Evolutionary conservation across 257 asterid genomes (phyloP).

Genomic region (Leptodermis oblonga): DNA sequence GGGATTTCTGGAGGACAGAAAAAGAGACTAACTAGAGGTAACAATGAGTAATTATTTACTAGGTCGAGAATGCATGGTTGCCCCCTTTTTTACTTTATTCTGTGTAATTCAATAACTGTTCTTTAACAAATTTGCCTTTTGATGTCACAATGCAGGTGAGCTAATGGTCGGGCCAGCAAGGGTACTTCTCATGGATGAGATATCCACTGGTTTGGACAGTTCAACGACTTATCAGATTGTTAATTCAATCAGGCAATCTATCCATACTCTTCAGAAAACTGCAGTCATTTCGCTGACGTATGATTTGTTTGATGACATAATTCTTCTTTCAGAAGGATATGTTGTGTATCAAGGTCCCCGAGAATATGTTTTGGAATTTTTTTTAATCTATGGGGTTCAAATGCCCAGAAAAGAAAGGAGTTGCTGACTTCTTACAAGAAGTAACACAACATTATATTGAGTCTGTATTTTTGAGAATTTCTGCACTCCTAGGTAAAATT

Average conservation of each 20-base stretch:
- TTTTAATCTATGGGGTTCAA: conserved; percentile 4
- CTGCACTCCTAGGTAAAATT: conserved; percentile 40
- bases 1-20: conserved; percentile 93
- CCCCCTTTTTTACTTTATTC: not conserved
- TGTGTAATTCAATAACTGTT: too few species aligned
- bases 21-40: conserved; percentile 86
- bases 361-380: not conserved
- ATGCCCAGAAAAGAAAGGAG: conserved; percentile 9
- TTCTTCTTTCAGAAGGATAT: not conserved
- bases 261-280: conserved; percentile 5
- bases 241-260: conserved; percentile 7
- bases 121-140: not conserved
- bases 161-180: conserved; percentile 5
- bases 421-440: conserved; percentile 8
- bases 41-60: not conserved
- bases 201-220: conserved; percentile 11
- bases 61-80: not conserved
- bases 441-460: not conserved
- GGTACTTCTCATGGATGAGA: conserved; percentile 7
- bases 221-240: conserved; percentile 6
- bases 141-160: conserved; percentile 1
- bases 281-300: not conserved
- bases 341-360: conserved; percentile 9
- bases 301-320: conserved; percentile 7
- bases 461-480: not conserved